Percentiles rank a stretch among this genome's conserved stretches.
Evolutionary conservation across 163 green algal genomes (phyloP).

Genomic region (Scenedesmus sp.): DNA sequence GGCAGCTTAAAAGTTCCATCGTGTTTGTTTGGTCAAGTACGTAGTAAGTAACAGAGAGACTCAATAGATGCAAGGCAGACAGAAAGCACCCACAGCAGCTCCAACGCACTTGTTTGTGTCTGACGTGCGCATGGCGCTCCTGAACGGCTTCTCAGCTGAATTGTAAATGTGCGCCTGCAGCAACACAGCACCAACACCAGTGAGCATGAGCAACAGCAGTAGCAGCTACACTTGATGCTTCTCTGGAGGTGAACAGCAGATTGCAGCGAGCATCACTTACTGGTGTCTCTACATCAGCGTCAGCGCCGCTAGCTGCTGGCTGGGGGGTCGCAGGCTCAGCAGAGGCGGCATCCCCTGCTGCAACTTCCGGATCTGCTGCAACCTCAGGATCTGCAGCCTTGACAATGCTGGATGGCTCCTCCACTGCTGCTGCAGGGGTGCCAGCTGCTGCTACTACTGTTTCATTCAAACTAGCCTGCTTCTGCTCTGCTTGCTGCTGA

Average conservation of each 20-base stretch:
- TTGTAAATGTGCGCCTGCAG: constrained; percentile 35
- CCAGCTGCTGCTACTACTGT: background rate
- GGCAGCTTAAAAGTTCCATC: background rate
- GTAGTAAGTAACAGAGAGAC: no score
- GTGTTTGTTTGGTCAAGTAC: no score
- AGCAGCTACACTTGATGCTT: background rate
- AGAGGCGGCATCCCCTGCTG: background rate
- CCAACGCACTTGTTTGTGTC: background rate
- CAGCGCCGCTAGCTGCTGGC: background rate
- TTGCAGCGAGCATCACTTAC: background rate
- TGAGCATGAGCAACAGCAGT: background rate
- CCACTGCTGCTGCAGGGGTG: background rate
- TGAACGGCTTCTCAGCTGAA: constrained; percentile 32
- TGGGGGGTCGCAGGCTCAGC: background rate
- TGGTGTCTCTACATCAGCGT: background rate
- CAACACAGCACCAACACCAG: background rate
- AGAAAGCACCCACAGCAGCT: background rate
- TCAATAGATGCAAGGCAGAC: no score
- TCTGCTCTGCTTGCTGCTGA: background rate
- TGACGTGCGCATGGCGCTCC: constrained; percentile 34
- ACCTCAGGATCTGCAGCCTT: background rate
- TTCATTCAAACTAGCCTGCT: background rate
- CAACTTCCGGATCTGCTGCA: background rate
- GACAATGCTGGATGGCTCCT: background rate
- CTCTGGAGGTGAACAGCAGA: no score